A percentile compares a stretch with the other conserved stretches of the same genome.
phyloP scores from a whole-genome alignment of 139 green algal genomes.

The Chlorella sp. region DNA sequence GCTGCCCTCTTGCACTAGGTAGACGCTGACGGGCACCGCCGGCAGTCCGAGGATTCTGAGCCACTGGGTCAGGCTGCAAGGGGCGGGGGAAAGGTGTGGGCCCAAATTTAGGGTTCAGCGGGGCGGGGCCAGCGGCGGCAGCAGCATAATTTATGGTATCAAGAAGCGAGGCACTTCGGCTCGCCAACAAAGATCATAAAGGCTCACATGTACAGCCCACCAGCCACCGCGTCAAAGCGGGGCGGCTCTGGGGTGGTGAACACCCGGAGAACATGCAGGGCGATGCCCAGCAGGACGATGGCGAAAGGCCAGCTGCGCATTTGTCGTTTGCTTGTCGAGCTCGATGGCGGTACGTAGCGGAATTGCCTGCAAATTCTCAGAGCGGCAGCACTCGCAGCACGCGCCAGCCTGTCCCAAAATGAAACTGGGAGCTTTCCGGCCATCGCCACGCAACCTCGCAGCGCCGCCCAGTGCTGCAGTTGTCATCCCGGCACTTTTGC shows the following conservation, averaged over 20 bases:
- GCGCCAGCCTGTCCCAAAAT: too few relatives aligned
- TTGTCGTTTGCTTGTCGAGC: not conserved
- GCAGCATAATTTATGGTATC: too few relatives aligned
- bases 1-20: not conserved
- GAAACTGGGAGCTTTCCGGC: too few relatives aligned
- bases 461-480: too few relatives aligned
- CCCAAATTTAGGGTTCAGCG: not conserved
- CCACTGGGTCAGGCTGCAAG: not conserved
- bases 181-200: too few relatives aligned
- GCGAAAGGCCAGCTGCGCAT: not conserved
- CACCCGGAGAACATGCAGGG: not conserved
- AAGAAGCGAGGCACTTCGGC: too few relatives aligned
- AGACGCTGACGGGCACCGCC: not conserved
- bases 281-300: not conserved
- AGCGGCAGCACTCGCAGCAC: not conserved
- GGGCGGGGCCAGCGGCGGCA: too few relatives aligned
- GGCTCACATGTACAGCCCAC: not conserved
- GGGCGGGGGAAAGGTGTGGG: not conserved
- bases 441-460: too few relatives aligned
- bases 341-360: not conserved
- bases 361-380: not conserved
- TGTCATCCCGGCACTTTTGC: too few relatives aligned
- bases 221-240: not conserved
- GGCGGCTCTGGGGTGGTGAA: not conserved
- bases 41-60: not conserved